Evolutionary conservation across 768 basidiomycete species (phyloP), one percentile per base, ranked within the genome.

Genomic region (Paxillus rubicundulus): DNA sequence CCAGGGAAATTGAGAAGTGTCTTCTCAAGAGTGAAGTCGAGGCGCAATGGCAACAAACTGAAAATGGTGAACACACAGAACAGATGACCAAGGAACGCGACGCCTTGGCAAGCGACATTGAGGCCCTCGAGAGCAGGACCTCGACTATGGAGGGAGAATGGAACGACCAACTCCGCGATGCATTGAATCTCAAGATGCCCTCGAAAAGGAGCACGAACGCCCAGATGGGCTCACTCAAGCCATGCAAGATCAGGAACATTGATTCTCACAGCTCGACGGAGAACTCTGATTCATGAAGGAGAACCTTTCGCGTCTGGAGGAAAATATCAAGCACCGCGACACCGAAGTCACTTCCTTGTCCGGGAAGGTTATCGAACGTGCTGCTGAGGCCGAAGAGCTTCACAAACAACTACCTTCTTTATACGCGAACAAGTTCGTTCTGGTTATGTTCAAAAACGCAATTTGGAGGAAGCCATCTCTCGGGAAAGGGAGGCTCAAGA

Each of bases 11-110:
- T 12, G 75, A 78, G 24, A 77, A 81, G 54, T 71, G 73, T 40
- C 64, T 51, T 7, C 70, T 88, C 56, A 84, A 84, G 63, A 63
- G 67, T 0, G 87, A 91, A 67, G 64, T 89, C 30, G 84, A 89
- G 60, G 80, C 82, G 9, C 87, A 89, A 67, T 89, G 87, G 87
- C 71, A 74, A 82, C 86, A 8, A 86, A 65, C 68, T 87, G 69
- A 72, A 72, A 53, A 67, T 13, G 70, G 72, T n/a, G 82, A 84
- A 57, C 73, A 70, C 58, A 70, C 79, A 9, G 63, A 72, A 32
- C 64, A 64, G 28, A 64, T 81, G 33, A 66, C 67, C 61, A 54
- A 59, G 7, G 67, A 63, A 39, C 54, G 75, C 33, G 54, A 55
- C 53, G 7, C 38, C 5, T 46, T 56, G 18, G 55, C 39, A 48